Conservation (phyloP, 805 yeast genomes). For the Millerago galiae region DNA sequence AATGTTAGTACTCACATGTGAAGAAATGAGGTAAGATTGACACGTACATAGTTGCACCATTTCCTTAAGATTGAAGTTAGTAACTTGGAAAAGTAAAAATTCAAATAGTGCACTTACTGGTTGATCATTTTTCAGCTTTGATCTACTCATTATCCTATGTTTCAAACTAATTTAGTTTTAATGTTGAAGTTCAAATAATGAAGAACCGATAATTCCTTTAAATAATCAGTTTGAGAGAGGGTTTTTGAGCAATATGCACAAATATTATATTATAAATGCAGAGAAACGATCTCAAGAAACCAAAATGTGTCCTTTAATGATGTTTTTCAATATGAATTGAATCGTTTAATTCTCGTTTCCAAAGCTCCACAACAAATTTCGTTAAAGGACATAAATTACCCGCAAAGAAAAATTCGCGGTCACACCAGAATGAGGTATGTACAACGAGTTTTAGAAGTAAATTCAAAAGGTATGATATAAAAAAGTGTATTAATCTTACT, state of each 20-base stretch:
- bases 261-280: no score
- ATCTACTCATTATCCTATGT: conserved; percentile 12
- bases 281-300: no score
- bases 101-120: conserved; percentile 11
- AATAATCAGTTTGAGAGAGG: not conserved
- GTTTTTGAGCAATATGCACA: not conserved
- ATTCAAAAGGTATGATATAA: no score
- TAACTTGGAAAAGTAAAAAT: not conserved
- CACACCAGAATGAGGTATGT: no score
- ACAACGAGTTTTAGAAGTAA: no score
- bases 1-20: conserved; percentile 5
- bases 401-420: no score
- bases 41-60: conserved; percentile 32
- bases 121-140: conserved; percentile 13
- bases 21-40: not conserved
- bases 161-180: not conserved
- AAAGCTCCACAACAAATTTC: no score
- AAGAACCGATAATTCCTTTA: not conserved
- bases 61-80: conserved; percentile 23
- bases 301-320: no score
- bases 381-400: no score
- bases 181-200: not conserved
- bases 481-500: no score
- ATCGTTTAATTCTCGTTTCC: no score
- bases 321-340: no score